These are phyloP conservation scores for Spongispora temasekensis DNA, from an alignment of 1,284 basidiomycete genomes.

Conservation along the genomic window DNA sequence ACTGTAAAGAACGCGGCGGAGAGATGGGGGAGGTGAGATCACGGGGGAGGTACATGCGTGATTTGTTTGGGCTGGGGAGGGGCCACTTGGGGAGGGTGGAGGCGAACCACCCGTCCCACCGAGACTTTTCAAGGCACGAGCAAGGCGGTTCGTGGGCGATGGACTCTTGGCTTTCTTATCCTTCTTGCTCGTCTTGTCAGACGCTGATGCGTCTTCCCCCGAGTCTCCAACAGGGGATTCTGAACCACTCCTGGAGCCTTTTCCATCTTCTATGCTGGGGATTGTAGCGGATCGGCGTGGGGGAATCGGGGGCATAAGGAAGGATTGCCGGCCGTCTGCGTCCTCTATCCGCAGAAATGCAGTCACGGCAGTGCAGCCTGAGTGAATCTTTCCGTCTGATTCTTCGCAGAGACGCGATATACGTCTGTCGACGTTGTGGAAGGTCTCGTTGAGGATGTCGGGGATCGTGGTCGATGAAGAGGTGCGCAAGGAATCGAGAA, in stretches of 20 bases:
- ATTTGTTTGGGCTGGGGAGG: conserved; percentile 14
- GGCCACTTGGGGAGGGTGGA: conserved; percentile 25
- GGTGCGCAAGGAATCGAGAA: conserved; percentile 53
- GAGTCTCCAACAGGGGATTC: conserved; percentile 35
- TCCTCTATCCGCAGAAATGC: conserved; percentile 96
- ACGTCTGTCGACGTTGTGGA: conserved; percentile 86
- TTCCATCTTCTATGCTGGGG: conserved; percentile 31
- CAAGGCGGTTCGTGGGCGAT: conserved; percentile 50
- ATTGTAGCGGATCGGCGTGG: conserved; percentile 22
- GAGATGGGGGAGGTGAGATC: conserved; percentile 49
- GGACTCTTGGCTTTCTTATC: conserved; percentile 45
- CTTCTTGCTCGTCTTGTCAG: conserved; percentile 35
- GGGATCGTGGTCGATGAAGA: conserved; percentile 68
- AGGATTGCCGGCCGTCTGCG: conserved; percentile 64
- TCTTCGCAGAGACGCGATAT: conserved; percentile 83
- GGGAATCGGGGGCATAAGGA: conserved; percentile 41
- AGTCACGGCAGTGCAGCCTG: conserved; percentile 97
- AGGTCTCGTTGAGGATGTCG: conserved; percentile 90
- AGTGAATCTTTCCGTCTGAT: conserved; percentile 88
- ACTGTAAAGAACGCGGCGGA: conserved; percentile 85
- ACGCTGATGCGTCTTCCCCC: conserved; percentile 36
- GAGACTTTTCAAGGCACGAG: conserved; percentile 58
- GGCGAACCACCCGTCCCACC: conserved; percentile 49
- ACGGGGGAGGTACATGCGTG: conserved; percentile 32
- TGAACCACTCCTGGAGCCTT: conserved; percentile 24